A percentile compares a stretch with the other conserved stretches of the same genome.
Conservation (phyloP, 495 filamentous ascomycete species). For the Tuber melanosporum region DNA sequence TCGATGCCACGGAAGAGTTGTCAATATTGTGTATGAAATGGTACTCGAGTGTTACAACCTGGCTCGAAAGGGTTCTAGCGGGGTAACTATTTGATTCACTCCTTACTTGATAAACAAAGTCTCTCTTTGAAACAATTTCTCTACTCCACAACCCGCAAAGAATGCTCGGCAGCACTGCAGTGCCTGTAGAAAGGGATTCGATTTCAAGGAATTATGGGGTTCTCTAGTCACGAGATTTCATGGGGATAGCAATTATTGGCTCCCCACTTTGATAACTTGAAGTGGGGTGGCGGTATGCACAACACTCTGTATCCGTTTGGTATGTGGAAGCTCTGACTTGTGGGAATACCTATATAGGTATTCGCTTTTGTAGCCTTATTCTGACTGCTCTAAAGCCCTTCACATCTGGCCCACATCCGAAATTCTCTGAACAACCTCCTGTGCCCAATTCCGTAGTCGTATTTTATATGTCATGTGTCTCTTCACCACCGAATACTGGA, state of each 20-base stretch:
- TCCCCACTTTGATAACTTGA: neutral
- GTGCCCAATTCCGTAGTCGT: neutral
- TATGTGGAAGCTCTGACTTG: neutral
- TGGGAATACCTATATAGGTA: neutral
- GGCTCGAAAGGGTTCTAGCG: neutral
- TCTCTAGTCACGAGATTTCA: neutral
- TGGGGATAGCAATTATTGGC: neutral
- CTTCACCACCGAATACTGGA: slow-evolving; percentile 1
- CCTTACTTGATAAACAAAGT: neutral
- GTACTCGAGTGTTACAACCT: neutral
- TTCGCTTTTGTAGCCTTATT: neutral
- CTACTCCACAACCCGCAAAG: neutral
- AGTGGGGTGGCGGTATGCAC: neutral
- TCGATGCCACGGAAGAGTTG: neutral
- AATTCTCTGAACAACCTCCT: neutral
- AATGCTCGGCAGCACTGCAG: neutral
- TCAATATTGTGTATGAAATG: neutral
- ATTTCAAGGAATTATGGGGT: neutral
- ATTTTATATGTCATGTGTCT: slow-evolving; percentile 2
- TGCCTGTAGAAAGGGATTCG: neutral
- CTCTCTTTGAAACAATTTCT: neutral
- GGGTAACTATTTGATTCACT: neutral
- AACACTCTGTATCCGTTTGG: neutral
- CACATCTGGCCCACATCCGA: slow-evolving; percentile 1
- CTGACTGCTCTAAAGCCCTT: neutral